These are phyloP conservation scores for Phytophthora cryptogea DNA, from an alignment of 352 stramenopile species.

Conservation along the genomic window DNA sequence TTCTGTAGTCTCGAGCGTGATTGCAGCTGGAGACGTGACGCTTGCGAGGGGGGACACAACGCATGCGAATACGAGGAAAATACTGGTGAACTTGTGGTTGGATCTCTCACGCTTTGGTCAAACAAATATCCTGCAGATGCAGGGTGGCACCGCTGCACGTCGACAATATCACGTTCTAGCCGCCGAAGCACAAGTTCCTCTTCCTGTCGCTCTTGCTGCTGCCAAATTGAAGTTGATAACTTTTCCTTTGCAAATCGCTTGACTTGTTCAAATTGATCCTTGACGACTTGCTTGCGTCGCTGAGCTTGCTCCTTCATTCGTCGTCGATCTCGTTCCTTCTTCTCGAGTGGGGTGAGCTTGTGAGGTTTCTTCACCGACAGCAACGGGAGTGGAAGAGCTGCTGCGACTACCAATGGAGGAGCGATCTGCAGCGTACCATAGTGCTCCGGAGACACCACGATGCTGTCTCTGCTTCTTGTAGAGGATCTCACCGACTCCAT, in stretches of 20 bases:
- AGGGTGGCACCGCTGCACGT: constrained; percentile 53
- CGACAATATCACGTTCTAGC: constrained; percentile 66
- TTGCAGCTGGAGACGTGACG: constrained; percentile 13
- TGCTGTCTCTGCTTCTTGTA: constrained; percentile 16
- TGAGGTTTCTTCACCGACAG: constrained; percentile 19
- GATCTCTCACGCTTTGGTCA: constrained; percentile 5
- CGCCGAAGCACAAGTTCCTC: constrained; percentile 71
- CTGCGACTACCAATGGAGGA: constrained; percentile 14
- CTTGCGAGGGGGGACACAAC: constrained; percentile 43
- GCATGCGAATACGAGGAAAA: constrained; percentile 63
- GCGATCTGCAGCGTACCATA: constrained; percentile 12
- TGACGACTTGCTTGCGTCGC: constrained; percentile 39
- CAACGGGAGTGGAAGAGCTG: constrained; percentile 11
- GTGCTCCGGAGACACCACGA: constrained; percentile 12
- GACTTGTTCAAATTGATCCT: constrained; percentile 39
- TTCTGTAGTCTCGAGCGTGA: constrained; percentile 22
- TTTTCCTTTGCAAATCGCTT: constrained; percentile 34
- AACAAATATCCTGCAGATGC: constrained; percentile 64
- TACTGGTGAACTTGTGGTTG: constrained; percentile 41
- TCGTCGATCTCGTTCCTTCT: constrained; percentile 52
- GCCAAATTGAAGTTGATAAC: constrained; percentile 39
- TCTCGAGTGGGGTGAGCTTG: constrained; percentile 52
- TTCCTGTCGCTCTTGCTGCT: constrained; percentile 51
- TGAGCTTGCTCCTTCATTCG: constrained; percentile 58
- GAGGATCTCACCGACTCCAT: constrained; percentile 18